Base-by-base conservation (phyloP, 257 asterid genomes). In the Knoxia roxburghii region DNA sequence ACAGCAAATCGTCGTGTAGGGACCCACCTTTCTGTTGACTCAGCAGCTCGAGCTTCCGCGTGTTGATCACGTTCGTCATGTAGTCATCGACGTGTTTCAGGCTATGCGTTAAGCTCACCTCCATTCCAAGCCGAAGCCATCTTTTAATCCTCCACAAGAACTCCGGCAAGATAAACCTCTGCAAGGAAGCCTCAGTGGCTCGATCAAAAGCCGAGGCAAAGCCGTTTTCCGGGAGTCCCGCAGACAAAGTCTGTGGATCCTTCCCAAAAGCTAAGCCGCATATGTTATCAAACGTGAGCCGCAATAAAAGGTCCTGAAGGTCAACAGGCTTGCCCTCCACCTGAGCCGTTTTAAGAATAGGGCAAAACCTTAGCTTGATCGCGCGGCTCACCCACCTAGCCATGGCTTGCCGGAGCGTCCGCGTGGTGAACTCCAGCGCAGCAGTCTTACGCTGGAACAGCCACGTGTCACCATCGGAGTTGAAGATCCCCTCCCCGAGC, bases 391-490 rank as follows among this genome's bases (percentile, higher is more conserved):
- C 86, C 90, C 90, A 85, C 29, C 90, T 46, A 58, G 83, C 87
- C 90, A 85, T 82, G 77, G 90, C 90, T 48, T 85, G 90, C 46
- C 88, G 62, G 5, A 85, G 67, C 0, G 90, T 85, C 61, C 90
- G 57, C 13, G 90, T 82, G 69, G 90, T 85, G 57, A 85, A 85
- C 63, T 85, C 90, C 67, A 85, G 53, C 1, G 90, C 87, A 8
- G 90, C 90, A 0, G 90, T 85, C 72, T 82, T 85, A 17, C 90
- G 87, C 39, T 85, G 90, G 67, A 85, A 85, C 7, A 85, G 70
- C 90, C 90, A 85, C 78, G 90, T 82, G 83, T 85, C 87, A 11
- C 90, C 90, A 35, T 85, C 90, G 0, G 90, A 85, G 33, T 85
- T 85, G 62, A 85, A 85, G 45, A 85, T 85, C 4, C 90, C 90